Base-by-base conservation (phyloP, 371 early-diverging fungal genomes). In the Rhizopus microsporus region DNA sequence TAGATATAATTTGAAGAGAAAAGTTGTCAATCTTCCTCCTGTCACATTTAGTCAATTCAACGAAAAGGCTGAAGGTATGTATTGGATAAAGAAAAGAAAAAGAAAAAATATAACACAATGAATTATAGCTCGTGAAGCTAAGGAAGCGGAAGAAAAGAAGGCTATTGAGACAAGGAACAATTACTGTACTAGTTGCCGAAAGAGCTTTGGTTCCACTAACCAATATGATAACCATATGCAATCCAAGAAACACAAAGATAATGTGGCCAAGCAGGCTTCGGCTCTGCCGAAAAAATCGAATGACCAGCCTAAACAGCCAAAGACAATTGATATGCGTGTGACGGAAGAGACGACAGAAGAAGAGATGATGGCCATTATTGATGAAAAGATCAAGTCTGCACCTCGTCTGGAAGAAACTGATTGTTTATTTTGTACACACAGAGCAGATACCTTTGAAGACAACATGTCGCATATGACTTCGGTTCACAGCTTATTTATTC, bases 211-310 rank as follows among this genome's bases (percentile, higher is more conserved):
- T 7, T 76, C 90, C 13, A 85, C 88, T 52, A 96, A 96, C 63
- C 89, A 90, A 7, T 94, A 89, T 67, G 80, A 84, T 30, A 95
- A 93, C 71, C 97, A 97, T 70, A 51, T 95, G 40, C 75, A 74
- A 23, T 93, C 93, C 51, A 95, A 92, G 71, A 97, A 96, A 70
- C 99, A 98, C 81, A 89, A 87, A 72, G 95, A 95, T 63, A 67
- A 59, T 16, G 84, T 84, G 68, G 76, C 75, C 40, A 74, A 80
- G 56, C 59, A 62, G 47, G 68, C 58, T 7, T n/a, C 56, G 15
- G 64, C 63, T 17, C 57, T 54, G 29, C 45, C 47, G 29, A 59
- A 56, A 30, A 13, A 45, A 6, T 51, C 61, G 59, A 46, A 34
- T 7, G 43, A 51, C 23, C 15, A 64, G 66, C 30, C 63, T 66